Conservation (phyloP, 2,329 filamentous ascomycete species). For the Penicillium vulpinum region DNA sequence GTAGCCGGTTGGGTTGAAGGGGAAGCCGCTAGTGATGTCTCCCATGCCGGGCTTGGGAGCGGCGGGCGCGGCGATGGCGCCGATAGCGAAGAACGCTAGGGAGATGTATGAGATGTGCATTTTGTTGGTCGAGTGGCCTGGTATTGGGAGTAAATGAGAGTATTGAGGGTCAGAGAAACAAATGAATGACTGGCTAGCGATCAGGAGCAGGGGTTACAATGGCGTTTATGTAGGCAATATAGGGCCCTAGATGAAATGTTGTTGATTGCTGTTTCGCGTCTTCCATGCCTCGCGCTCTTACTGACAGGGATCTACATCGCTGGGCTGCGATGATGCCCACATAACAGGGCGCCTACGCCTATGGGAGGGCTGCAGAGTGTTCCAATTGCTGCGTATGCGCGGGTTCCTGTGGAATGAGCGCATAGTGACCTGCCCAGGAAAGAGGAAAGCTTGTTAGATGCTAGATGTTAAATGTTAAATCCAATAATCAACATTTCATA, state of each 20-base stretch:
- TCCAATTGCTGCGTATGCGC: neutral
- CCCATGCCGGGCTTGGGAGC: constrained; percentile 10
- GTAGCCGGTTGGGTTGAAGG: constrained; percentile 14
- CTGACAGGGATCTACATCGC: constrained; percentile 17
- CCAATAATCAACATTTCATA: constrained; percentile 3
- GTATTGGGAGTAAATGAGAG: constrained; percentile 8
- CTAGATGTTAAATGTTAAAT: neutral
- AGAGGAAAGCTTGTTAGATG: neutral
- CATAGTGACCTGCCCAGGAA: neutral
- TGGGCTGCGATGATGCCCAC: constrained; percentile 13
- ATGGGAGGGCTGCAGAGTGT: constrained; percentile 12
- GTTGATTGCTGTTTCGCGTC: constrained; percentile 8
- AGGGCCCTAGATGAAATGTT: constrained; percentile 10
- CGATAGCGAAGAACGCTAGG: constrained; percentile 32
- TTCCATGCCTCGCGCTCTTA: constrained; percentile 19
- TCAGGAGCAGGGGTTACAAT: constrained; percentile 8
- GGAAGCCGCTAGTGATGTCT: constrained; percentile 9
- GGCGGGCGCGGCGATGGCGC: constrained; percentile 28
- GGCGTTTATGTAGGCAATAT: constrained; percentile 17
- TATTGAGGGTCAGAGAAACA: constrained; percentile 16
- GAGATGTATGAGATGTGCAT: constrained; percentile 27
- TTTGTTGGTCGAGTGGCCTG: constrained; percentile 2
- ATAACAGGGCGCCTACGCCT: constrained; percentile 13
- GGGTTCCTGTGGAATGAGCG: constrained; percentile 22
- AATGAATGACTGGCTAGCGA: constrained; percentile 3